These are phyloP conservation scores for Talaromyces albobiverticillius DNA, from an alignment of 2,329 filamentous ascomycete genomes.

Conservation along the genomic window DNA sequence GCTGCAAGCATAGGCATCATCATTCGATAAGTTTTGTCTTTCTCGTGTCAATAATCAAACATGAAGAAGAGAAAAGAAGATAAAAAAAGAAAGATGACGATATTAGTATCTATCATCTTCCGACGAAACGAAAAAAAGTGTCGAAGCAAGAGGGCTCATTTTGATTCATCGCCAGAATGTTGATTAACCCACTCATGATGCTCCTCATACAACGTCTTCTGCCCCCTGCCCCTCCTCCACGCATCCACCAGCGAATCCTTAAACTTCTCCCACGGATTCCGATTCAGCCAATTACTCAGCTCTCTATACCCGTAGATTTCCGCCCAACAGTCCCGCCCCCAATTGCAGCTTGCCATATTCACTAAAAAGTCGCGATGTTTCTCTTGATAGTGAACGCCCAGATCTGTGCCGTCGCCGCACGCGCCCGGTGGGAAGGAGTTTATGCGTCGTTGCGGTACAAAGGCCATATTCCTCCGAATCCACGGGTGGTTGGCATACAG, in stretches of 20 bases:
- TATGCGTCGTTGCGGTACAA: slow-evolving; percentile 85
- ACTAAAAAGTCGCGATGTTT: slow-evolving; percentile 87
- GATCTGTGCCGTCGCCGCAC: slow-evolving; percentile 63
- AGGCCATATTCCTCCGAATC: slow-evolving; percentile 83
- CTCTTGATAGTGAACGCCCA: slow-evolving; percentile 79
- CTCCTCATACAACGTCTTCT: slow-evolving; percentile 12
- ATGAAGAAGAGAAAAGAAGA: background rate
- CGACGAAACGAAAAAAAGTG: background rate
- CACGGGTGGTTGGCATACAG: slow-evolving; percentile 89
- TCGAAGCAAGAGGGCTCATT: slow-evolving; percentile 9
- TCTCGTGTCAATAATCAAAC: background rate
- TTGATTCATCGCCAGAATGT: no score
- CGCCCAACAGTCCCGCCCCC: slow-evolving; percentile 94
- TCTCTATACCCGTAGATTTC: slow-evolving; percentile 97
- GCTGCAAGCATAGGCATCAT: background rate
- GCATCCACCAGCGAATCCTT: slow-evolving; percentile 29
- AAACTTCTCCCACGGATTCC: slow-evolving; percentile 71
- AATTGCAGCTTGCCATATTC: slow-evolving; percentile 98
- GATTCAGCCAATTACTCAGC: slow-evolving; percentile 85
- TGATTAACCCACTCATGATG: slow-evolving; percentile 16
- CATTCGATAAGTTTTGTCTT: background rate
- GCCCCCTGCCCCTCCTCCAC: slow-evolving; percentile 16
- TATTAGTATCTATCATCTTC: slow-evolving; percentile 8
- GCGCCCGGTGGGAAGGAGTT: slow-evolving; percentile 93
- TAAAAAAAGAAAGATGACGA: background rate